phyloP scores from a whole-genome alignment of 208 protist species.

The Spongospora subterranea region DNA sequence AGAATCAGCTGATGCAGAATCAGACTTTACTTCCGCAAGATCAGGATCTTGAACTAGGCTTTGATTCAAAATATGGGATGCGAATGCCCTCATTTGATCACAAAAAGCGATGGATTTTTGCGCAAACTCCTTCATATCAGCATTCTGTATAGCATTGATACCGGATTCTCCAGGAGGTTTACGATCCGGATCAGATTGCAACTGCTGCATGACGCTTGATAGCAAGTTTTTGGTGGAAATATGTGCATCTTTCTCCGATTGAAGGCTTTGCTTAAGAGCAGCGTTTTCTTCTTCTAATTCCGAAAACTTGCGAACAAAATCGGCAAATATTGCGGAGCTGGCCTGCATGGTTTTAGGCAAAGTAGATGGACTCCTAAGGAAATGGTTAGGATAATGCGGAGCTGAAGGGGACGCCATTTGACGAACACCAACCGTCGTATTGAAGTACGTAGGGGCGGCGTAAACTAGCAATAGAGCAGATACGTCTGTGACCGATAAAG shows the following conservation, averaged over 20 bases:
- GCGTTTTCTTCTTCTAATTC: neutral
- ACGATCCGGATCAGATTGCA: neutral
- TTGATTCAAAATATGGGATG: neutral
- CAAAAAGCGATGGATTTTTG: constrained; percentile 39
- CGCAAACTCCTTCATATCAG: constrained; percentile 41
- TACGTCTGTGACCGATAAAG: too few relatives aligned
- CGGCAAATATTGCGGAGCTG: constrained; percentile 3
- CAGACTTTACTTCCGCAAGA: neutral
- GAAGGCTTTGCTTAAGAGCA: neutral
- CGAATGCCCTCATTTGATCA: constrained; percentile 40
- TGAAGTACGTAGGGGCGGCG: too few relatives aligned
- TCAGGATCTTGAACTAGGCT: neutral
- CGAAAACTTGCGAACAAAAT: neutral
- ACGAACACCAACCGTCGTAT: too few relatives aligned
- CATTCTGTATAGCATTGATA: neutral
- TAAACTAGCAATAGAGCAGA: too few relatives aligned
- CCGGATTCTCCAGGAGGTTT: neutral
- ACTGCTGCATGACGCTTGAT: neutral
- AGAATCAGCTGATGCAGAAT: neutral
- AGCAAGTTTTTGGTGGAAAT: neutral
- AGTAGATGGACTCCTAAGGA: neutral
- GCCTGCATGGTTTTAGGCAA: neutral
- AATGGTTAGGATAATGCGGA: too few relatives aligned
- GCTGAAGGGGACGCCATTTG: too few relatives aligned
- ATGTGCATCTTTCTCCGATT: neutral